These are phyloP conservation scores for Boletus calvinii DNA, from an alignment of 1,284 basidiomycete species.

Conservation along the genomic window DNA sequence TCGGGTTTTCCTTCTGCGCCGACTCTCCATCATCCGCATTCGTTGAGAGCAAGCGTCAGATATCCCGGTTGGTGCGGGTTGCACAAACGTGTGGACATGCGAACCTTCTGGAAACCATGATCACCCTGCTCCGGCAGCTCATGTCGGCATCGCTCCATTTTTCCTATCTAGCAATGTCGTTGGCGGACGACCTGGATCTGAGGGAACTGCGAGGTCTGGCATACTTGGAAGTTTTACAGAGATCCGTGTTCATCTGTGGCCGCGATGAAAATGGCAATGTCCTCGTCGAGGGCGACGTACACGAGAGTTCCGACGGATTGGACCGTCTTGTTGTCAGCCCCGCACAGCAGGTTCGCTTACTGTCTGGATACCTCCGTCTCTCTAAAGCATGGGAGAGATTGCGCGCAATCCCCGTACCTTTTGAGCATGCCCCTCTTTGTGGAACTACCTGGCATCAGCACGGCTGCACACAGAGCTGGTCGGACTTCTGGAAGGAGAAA, in stretches of 20 bases:
- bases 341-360: conserved; percentile 58
- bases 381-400: conserved; percentile 61
- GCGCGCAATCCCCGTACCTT: conserved; percentile 50
- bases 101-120: conserved; percentile 54
- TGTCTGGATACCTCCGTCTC: conserved; percentile 65
- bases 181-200: conserved; percentile 64
- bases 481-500: conserved; percentile 69
- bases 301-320: conserved; percentile 37
- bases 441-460: conserved; percentile 67
- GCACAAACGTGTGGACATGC: conserved; percentile 64
- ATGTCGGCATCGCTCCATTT: conserved; percentile 59
- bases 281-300: conserved; percentile 30
- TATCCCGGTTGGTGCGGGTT: conserved; percentile 58
- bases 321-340: conserved; percentile 48
- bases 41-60: conserved; percentile 43
- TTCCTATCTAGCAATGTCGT: conserved; percentile 64
- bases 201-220: conserved; percentile 56
- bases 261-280: conserved; percentile 12
- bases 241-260: conserved; percentile 45
- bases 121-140: conserved; percentile 53
- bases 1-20: conserved; percentile 34
- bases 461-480: conserved; percentile 63
- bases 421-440: conserved; percentile 61
- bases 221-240: conserved; percentile 69
- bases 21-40: conserved; percentile 23